A percentile compares a stretch with the other conserved stretches of the same genome.
Conservation (phyloP, 2,329 filamentous ascomycete genomes). For the Aquanectria penicillioides region DNA sequence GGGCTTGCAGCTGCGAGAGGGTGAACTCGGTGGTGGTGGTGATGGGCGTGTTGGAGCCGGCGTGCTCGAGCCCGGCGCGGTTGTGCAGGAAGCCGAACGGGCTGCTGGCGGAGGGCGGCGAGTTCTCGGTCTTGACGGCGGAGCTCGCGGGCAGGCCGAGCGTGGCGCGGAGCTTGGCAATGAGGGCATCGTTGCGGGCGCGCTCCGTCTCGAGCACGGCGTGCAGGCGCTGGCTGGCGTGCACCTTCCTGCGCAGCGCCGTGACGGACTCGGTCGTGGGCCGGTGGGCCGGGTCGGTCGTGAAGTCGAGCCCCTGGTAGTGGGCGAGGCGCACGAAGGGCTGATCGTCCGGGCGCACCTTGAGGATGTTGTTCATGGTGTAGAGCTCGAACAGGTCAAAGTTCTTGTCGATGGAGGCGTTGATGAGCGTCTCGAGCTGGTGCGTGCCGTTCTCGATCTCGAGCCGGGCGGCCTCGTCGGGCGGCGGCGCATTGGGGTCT, state of each 20-base stretch:
- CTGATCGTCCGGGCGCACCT: slow-evolving; percentile 73
- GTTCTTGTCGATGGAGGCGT: slow-evolving; percentile 83
- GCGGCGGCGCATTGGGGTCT: slow-evolving; percentile 47
- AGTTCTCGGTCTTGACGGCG: slow-evolving; percentile 40
- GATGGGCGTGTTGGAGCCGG: slow-evolving; percentile 65
- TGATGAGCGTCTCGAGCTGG: slow-evolving; percentile 83
- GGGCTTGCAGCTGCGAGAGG: slow-evolving; percentile 82
- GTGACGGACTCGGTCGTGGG: slow-evolving; percentile 76
- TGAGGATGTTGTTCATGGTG: slow-evolving; percentile 85
- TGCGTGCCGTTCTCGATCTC: slow-evolving; percentile 92
- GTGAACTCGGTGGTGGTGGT: slow-evolving; percentile 81
- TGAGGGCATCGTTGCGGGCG: slow-evolving; percentile 75
- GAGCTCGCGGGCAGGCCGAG: slow-evolving; percentile 46
- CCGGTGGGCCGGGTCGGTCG: slow-evolving; percentile 29
- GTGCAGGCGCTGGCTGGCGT: slow-evolving; percentile 82
- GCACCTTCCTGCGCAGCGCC: slow-evolving; percentile 76
- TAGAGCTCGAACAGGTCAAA: slow-evolving; percentile 92
- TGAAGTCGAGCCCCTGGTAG: slow-evolving; percentile 76
- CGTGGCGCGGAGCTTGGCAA: slow-evolving; percentile 67
- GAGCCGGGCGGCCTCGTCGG: slow-evolving; percentile 55
- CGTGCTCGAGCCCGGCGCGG: slow-evolving; percentile 60
- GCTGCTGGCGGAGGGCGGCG: slow-evolving; percentile 21
- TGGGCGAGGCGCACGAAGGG: slow-evolving; percentile 85
- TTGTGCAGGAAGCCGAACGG: slow-evolving; percentile 68
- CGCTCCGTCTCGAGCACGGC: slow-evolving; percentile 75